Evolutionary conservation across 352 stramenopile genomes (phyloP).

Genomic region (Pythium myriotylum): DNA sequence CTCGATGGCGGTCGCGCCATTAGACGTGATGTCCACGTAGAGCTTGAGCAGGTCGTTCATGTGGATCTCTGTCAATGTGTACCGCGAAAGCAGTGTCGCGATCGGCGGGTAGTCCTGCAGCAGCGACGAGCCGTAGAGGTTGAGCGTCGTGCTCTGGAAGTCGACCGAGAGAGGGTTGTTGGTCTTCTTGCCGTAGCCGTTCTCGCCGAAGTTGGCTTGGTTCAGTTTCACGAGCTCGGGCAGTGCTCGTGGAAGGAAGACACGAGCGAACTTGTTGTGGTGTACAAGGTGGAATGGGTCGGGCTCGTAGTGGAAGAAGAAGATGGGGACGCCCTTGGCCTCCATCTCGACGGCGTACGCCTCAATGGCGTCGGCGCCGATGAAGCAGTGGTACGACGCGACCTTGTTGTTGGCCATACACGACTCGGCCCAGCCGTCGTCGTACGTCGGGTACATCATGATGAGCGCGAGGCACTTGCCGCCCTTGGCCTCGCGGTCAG

Average conservation of each 20-base stretch:
- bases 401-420: slow-evolving; percentile 41
- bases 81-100: slow-evolving; percentile 27
- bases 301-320: slow-evolving; percentile 60
- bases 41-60: slow-evolving; percentile 29
- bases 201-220: slow-evolving; percentile 38
- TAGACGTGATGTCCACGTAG: slow-evolving; percentile 27
- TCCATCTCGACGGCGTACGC: slow-evolving; percentile 24
- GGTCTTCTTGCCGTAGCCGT: slow-evolving; percentile 43
- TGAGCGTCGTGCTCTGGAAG: slow-evolving; percentile 31
- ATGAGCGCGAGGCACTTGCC: slow-evolving; percentile 41
- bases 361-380: slow-evolving; percentile 8
- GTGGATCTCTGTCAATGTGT: slow-evolving; percentile 29
- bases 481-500: slow-evolving; percentile 22
- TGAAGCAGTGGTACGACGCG: slow-evolving; percentile 50
- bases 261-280: slow-evolving; percentile 33
- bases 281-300: slow-evolving; percentile 43
- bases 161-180: slow-evolving; percentile 48
- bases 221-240: slow-evolving; percentile 17
- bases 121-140: slow-evolving; percentile 30
- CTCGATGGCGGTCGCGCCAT: not conserved
- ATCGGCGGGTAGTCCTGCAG: slow-evolving; percentile 25
- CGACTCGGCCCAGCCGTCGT: slow-evolving; percentile 36
- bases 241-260: slow-evolving; percentile 37
- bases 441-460: slow-evolving; percentile 36
- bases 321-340: slow-evolving; percentile 19